These are phyloP conservation scores for Metschnikowia chrysomelidarum DNA, from an alignment of 805 yeast species.

Conservation along the genomic window DNA sequence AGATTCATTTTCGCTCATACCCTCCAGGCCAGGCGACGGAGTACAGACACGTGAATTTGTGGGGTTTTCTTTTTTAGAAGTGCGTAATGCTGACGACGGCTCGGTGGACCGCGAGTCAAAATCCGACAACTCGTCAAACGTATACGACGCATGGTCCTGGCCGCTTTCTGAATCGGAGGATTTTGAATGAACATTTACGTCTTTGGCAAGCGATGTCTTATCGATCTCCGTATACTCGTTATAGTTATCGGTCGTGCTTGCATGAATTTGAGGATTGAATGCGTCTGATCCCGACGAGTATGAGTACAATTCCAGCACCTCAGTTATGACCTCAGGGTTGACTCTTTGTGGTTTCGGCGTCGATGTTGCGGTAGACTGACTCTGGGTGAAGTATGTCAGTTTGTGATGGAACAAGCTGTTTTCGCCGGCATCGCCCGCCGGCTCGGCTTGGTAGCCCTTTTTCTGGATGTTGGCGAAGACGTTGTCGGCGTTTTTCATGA, in stretches of 20 bases:
- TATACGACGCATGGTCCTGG: slow-evolving; percentile 22
- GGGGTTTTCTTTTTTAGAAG: neutral
- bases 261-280: slow-evolving; percentile 20
- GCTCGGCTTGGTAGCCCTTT: slow-evolving; percentile 23
- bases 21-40: slow-evolving; percentile 9
- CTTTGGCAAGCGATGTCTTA: slow-evolving; percentile 4
- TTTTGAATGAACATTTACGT: neutral
- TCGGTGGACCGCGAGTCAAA: slow-evolving; percentile 7
- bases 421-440: slow-evolving; percentile 5
- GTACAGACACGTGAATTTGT: neutral
- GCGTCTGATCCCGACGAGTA: slow-evolving; percentile 37
- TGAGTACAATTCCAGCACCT: slow-evolving; percentile 10
- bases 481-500: slow-evolving; percentile 37
- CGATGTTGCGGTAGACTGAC: slow-evolving; percentile 34
- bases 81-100: slow-evolving; percentile 5
- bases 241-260: slow-evolving; percentile 3
- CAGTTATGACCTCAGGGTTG: neutral
- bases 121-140: slow-evolving; percentile 31
- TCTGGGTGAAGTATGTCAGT: slow-evolving; percentile 8
- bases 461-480: slow-evolving; percentile 38
- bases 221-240: slow-evolving; percentile 16
- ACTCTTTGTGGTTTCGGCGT: slow-evolving; percentile 34
- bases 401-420: slow-evolving; percentile 6
- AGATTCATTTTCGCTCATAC: neutral
- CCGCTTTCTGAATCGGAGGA: neutral